These are phyloP conservation scores for Elsinoe australis DNA, from an alignment of 2,329 filamentous ascomycete species.

Conservation along the genomic window DNA sequence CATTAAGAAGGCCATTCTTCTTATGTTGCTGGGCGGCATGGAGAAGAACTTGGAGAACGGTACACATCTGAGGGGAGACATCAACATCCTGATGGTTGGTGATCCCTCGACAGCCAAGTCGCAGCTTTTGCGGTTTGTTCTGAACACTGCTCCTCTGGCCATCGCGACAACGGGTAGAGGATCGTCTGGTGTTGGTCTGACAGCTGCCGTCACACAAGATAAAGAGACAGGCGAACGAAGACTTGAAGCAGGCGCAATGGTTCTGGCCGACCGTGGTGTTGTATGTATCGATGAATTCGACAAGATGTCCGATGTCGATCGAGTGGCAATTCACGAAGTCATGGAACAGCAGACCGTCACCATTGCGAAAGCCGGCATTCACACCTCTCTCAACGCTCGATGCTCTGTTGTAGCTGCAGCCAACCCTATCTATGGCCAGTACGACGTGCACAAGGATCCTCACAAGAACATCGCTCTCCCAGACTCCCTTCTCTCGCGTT, in stretches of 20 bases:
- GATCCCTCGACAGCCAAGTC: constrained; percentile 98
- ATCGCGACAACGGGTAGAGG: constrained; percentile 93
- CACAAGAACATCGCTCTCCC: constrained; percentile 97
- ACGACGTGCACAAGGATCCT: constrained; percentile 96
- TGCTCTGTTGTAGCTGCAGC: constrained; percentile 95
- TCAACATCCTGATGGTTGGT: constrained; percentile 98
- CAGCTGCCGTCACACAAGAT: constrained; percentile 89
- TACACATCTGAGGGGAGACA: constrained; percentile 94
- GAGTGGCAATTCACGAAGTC: constrained; percentile 98
- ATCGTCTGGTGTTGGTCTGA: constrained; percentile 95
- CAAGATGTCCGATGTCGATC: constrained; percentile 98
- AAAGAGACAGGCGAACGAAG: constrained; percentile 95
- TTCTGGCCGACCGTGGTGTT: constrained; percentile 90
- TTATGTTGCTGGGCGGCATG: constrained; percentile 91
- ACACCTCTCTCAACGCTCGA: constrained; percentile 91
- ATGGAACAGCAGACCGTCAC: constrained; percentile 99
- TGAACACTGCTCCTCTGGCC: constrained; percentile 91
- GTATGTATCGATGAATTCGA: constrained; percentile 99
- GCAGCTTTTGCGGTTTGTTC: constrained; percentile 90
- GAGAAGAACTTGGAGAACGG: constrained; percentile 99
- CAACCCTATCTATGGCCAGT: constrained; percentile 96
- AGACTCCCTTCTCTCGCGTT: constrained; percentile 93
- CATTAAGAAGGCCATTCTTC: constrained; percentile 93
- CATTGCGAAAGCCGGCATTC: constrained; percentile 96
- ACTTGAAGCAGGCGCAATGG: constrained; percentile 96